Percentiles rank a stretch among this genome's conserved stretches.
These are phyloP conservation scores for Funneliformis mosseae DNA, from an alignment of 192 early-diverging fungal species.

Conservation along the genomic window DNA sequence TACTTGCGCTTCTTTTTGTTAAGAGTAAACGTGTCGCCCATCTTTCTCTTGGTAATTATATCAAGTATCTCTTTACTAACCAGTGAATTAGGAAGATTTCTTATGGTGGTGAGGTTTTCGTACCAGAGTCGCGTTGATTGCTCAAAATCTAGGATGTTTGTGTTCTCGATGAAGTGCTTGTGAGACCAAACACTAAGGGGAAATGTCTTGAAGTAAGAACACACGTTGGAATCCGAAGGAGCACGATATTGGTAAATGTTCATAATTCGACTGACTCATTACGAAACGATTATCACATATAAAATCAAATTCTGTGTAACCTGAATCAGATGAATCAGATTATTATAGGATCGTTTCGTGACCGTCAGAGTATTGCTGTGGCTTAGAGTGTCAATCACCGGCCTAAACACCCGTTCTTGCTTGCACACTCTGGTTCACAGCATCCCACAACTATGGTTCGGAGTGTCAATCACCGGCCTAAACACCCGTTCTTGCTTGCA, in stretches of 20 bases:
- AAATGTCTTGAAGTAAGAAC: background rate
- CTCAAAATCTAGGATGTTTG: slow-evolving; percentile 6
- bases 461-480: no score
- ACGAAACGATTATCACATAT: background rate
- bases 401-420: no score
- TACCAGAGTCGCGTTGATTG: background rate
- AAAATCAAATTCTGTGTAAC: background rate
- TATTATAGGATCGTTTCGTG: background rate
- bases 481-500: no score
- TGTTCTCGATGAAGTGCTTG: slow-evolving; percentile 20
- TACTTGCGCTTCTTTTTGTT: slow-evolving; percentile 30
- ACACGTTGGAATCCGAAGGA: background rate
- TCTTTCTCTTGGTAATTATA: background rate
- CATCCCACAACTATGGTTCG: no score
- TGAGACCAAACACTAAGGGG: slow-evolving; percentile 9
- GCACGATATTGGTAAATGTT: slow-evolving; percentile 28
- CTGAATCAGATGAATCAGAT: background rate
- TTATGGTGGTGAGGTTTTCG: background rate
- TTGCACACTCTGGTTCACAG: no score
- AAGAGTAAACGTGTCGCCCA: background rate
- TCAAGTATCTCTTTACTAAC: background rate
- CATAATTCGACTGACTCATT: background rate
- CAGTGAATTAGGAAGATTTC: background rate
- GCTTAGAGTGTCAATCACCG: background rate
- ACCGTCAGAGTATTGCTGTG: slow-evolving; percentile 2